A percentile compares a stretch with the other conserved stretches of the same genome.
These are phyloP conservation scores for Coemansia sp. DNA, from an alignment of 192 early-diverging fungal species.

Conservation along the genomic window DNA sequence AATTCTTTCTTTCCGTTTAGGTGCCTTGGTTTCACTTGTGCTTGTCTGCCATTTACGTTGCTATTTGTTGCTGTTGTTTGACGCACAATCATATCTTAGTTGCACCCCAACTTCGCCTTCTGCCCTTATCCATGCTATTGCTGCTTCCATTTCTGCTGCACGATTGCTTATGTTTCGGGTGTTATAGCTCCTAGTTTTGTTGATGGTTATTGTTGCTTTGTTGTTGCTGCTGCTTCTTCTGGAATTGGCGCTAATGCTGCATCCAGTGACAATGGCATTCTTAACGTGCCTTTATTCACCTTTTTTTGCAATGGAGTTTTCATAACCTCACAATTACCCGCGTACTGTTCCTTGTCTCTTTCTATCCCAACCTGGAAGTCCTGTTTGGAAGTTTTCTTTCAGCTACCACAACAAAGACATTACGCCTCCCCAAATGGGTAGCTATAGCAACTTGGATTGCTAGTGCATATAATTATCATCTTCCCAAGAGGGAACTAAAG, in stretches of 20 bases:
- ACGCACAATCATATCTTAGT: not conserved
- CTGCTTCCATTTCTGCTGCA: slow-evolving; percentile 3
- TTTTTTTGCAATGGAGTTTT: slow-evolving; percentile 6
- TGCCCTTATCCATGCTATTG: not conserved
- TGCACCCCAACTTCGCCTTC: slow-evolving; percentile 1
- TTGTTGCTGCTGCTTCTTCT: too few species aligned
- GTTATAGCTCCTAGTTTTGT: slow-evolving; percentile 12
- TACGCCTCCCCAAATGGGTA: not conserved
- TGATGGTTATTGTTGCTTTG: not conserved
- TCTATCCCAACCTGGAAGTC: slow-evolving; percentile 1
- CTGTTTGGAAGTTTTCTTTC: not conserved
- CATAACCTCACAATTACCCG: slow-evolving; percentile 22
- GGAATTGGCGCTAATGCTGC: not conserved
- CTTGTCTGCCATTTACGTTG: slow-evolving; percentile 1
- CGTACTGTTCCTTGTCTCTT: slow-evolving; percentile 7
- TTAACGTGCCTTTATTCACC: not conserved
- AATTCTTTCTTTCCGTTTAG: not conserved
- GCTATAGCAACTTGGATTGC: not conserved
- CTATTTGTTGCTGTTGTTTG: slow-evolving; percentile 1
- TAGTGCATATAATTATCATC: not conserved
- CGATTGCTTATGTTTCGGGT: not conserved
- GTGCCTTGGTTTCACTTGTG: slow-evolving; percentile 3
- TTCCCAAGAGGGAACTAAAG: slow-evolving; percentile 10
- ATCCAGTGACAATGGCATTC: not conserved
- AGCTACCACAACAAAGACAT: not conserved